Conservation (phyloP, 495 filamentous ascomycete genomes). For the Trichocladium antarcticum region DNA sequence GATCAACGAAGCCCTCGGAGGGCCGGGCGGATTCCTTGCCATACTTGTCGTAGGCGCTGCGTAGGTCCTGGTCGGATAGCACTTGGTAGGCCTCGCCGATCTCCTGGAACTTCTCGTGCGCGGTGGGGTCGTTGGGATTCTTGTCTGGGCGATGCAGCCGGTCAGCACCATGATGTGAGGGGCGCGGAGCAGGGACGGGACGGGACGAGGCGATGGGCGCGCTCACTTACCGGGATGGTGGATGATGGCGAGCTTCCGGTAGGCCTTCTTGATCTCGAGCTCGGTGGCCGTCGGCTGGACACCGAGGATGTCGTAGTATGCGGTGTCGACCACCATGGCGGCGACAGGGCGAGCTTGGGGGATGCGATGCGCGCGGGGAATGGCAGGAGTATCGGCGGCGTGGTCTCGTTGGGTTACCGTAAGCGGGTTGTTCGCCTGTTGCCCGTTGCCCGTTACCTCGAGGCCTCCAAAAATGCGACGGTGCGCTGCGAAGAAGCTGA, state of each 20-base stretch:
- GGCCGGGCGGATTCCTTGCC: slow-evolving; percentile 90
- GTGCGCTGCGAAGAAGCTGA: background rate
- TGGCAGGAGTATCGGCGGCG: background rate
- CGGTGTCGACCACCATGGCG: slow-evolving; percentile 72
- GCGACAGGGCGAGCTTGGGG: background rate
- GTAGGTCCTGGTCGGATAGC: slow-evolving; percentile 72
- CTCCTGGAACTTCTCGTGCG: slow-evolving; percentile 82
- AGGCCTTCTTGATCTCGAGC: slow-evolving; percentile 99
- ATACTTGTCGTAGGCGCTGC: slow-evolving; percentile 88
- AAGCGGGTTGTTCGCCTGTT: background rate
- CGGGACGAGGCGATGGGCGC: slow-evolving; percentile 2
- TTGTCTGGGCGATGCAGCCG: slow-evolving; percentile 53
- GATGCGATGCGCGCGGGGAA: background rate
- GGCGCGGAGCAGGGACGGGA: background rate
- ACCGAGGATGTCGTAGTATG: slow-evolving; percentile 83
- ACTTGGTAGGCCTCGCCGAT: slow-evolving; percentile 99
- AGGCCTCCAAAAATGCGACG: background rate
- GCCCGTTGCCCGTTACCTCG: background rate
- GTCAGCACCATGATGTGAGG: slow-evolving; percentile 4
- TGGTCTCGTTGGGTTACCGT: too few species aligned
- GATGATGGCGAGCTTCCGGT: slow-evolving; percentile 83
- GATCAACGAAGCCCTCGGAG: slow-evolving; percentile 85
- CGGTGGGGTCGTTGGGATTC: slow-evolving; percentile 93
- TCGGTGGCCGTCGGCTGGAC: slow-evolving; percentile 83
- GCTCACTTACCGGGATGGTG: slow-evolving; percentile 46